Percentiles rank a stretch among this genome's conserved stretches.
Conservation (phyloP, 2,329 filamentous ascomycete species). For the Venturia oleaginea region DNA sequence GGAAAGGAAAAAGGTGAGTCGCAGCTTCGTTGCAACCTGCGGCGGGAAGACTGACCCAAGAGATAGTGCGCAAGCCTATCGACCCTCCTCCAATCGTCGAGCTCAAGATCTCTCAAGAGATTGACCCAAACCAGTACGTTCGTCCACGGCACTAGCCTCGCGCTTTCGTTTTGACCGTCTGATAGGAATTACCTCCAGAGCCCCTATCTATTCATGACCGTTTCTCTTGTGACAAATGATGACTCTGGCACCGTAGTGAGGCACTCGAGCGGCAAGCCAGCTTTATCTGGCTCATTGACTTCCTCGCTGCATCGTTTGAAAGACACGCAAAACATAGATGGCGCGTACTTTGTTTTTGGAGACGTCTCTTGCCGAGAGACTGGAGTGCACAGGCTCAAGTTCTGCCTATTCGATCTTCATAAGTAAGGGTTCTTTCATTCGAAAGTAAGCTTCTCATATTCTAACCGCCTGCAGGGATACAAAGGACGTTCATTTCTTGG, state of each 20-base stretch:
- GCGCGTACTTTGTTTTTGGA: slow-evolving; percentile 84
- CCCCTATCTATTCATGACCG: slow-evolving; percentile 55
- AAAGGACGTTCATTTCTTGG: not conserved
- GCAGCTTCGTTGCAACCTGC: slow-evolving; percentile 8
- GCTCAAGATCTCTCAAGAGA: slow-evolving; percentile 44
- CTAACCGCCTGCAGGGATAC: not conserved
- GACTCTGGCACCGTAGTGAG: slow-evolving; percentile 34
- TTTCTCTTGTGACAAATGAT: slow-evolving; percentile 42
- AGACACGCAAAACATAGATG: slow-evolving; percentile 62
- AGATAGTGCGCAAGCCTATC: slow-evolving; percentile 69
- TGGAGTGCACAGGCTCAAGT: slow-evolving; percentile 64
- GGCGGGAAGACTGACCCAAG: slow-evolving; percentile 13
- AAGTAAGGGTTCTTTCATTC: slow-evolving; percentile 34
- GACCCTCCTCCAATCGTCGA: slow-evolving; percentile 82
- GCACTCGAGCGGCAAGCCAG: slow-evolving; percentile 33
- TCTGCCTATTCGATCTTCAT: slow-evolving; percentile 67
- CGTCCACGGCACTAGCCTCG: not conserved
- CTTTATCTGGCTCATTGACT: slow-evolving; percentile 61
- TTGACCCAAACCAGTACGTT: slow-evolving; percentile 34
- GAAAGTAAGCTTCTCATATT: slow-evolving; percentile 5
- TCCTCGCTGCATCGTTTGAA: slow-evolving; percentile 78
- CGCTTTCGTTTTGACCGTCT: slow-evolving; percentile 15
- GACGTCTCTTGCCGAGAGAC: slow-evolving; percentile 72
- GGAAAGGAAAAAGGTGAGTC: slow-evolving; percentile 64
- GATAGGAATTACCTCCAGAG: slow-evolving; percentile 52